Percentiles rank a stretch among this genome's conserved stretches.
phyloP scores from a whole-genome alignment of 2,329 filamentous ascomycete genomes.

The Alternaria ventricosa region DNA sequence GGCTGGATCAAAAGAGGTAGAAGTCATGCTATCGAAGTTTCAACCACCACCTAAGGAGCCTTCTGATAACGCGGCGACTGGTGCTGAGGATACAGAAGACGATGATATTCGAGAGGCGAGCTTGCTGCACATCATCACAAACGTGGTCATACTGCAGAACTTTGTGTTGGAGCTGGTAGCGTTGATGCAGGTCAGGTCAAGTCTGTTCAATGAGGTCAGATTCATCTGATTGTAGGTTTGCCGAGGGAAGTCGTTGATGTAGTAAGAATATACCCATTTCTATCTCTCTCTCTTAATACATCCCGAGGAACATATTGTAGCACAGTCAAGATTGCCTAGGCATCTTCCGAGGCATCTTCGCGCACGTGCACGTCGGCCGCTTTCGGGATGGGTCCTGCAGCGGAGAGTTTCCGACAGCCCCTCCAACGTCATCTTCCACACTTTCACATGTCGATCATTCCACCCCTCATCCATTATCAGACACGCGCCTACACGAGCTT shows the following conservation, averaged over 20 bases:
- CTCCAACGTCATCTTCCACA: slow-evolving; percentile 36
- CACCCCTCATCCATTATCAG: slow-evolving; percentile 12
- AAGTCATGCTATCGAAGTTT: slow-evolving; percentile 46
- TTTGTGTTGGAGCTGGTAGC: slow-evolving; percentile 59
- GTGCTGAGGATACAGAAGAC: slow-evolving; percentile 23
- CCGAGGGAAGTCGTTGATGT: slow-evolving; percentile 4
- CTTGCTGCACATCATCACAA: slow-evolving; percentile 58
- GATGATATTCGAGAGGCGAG: slow-evolving; percentile 51
- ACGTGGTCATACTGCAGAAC: slow-evolving; percentile 58
- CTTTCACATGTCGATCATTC: slow-evolving; percentile 37
- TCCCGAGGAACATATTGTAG: neutral
- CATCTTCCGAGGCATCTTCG: slow-evolving; percentile 23
- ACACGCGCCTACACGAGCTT: slow-evolving; percentile 21
- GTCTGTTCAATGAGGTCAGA: slow-evolving; percentile 55
- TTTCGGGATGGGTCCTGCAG: slow-evolving; percentile 21
- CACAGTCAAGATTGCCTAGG: neutral
- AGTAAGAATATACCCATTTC: slow-evolving; percentile 32
- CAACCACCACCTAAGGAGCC: slow-evolving; percentile 42
- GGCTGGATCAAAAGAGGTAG: slow-evolving; percentile 31
- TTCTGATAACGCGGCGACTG: slow-evolving; percentile 22
- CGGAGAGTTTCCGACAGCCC: slow-evolving; percentile 31
- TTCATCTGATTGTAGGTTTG: slow-evolving; percentile 37
- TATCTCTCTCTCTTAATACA: slow-evolving; percentile 15
- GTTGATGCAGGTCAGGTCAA: slow-evolving; percentile 56
- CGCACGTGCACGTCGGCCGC: slow-evolving; percentile 29